Conservation (phyloP, 768 basidiomycete genomes). For the Boletellus emodensis region DNA sequence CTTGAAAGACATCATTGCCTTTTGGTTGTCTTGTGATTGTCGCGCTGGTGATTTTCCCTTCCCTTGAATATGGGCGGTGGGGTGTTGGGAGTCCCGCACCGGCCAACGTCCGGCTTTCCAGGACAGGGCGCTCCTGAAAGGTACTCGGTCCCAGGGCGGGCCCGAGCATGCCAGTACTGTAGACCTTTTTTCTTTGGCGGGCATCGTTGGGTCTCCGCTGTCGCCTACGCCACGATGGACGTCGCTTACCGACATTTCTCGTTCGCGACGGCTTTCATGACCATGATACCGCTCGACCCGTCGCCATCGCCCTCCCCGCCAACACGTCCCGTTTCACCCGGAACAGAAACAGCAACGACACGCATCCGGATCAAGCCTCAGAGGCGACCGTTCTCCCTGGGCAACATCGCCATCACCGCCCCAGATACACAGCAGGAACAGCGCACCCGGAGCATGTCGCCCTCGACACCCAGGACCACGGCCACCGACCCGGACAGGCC, state of each 20-base stretch:
- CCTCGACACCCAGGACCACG: background rate
- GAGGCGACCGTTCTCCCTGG: slow-evolving; percentile 1
- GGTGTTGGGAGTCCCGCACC: no score
- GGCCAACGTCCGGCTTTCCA: no score
- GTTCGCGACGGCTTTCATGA: background rate
- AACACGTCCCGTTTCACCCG: slow-evolving; percentile 5
- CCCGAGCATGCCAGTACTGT: no score
- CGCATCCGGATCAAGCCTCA: slow-evolving; percentile 15
- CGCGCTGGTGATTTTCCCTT: no score
- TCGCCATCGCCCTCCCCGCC: slow-evolving; percentile 21
- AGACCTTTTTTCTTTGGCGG: no score
- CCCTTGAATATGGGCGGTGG: no score
- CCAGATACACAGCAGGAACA: background rate
- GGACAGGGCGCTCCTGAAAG: no score
- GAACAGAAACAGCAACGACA: background rate
- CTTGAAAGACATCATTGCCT: no score
- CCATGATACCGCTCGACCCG: background rate
- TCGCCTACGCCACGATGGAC: background rate
- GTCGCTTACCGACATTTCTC: background rate
- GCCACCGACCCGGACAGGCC: background rate
- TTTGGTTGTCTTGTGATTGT: no score
- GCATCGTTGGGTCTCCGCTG: no score
- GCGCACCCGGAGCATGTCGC: slow-evolving; percentile 1
- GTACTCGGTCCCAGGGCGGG: no score
- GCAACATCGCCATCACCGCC: background rate